These are phyloP conservation scores for Yamagishiella unicocca DNA, from an alignment of 139 green algal genomes.

Conservation along the genomic window DNA sequence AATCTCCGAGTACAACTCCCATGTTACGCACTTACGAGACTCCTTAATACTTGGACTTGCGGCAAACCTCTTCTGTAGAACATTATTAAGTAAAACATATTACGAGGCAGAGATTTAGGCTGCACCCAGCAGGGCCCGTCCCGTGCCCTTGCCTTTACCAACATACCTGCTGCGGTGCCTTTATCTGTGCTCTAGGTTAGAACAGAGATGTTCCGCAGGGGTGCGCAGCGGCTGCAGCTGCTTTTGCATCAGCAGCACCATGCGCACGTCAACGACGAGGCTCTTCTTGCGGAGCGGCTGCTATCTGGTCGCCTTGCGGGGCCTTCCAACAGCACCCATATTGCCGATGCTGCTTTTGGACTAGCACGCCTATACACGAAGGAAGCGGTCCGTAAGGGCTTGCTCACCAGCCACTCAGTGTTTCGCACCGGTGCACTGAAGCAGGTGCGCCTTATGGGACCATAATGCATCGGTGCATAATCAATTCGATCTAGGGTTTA, in stretches of 20 bases:
- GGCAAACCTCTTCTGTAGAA: too few relatives aligned
- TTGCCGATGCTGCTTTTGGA: background rate
- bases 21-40: too few relatives aligned
- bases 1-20: too few relatives aligned
- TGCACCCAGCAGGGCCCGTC: too few relatives aligned
- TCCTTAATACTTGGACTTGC: too few relatives aligned
- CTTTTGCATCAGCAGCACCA: background rate
- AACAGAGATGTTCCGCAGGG: constrained; percentile 19
- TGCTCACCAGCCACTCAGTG: constrained; percentile 17
- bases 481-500: background rate
- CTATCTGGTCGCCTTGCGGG: constrained; percentile 25
- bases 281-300: constrained; percentile 18
- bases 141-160: too few relatives aligned
- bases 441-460: background rate
- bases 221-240: constrained; percentile 4
- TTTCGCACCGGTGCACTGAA: background rate
- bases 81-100: too few relatives aligned
- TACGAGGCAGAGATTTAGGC: too few relatives aligned
- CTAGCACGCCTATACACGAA: background rate
- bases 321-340: background rate
- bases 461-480: background rate
- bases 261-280: background rate
- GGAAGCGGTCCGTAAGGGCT: constrained; percentile 8
- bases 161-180: too few relatives aligned
- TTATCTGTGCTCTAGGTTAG: too few relatives aligned